A percentile compares a stretch with the other conserved stretches of the same genome.
phyloP scores from a whole-genome alignment of 345 rosid genomes.

The Odontarrhena argentea region DNA sequence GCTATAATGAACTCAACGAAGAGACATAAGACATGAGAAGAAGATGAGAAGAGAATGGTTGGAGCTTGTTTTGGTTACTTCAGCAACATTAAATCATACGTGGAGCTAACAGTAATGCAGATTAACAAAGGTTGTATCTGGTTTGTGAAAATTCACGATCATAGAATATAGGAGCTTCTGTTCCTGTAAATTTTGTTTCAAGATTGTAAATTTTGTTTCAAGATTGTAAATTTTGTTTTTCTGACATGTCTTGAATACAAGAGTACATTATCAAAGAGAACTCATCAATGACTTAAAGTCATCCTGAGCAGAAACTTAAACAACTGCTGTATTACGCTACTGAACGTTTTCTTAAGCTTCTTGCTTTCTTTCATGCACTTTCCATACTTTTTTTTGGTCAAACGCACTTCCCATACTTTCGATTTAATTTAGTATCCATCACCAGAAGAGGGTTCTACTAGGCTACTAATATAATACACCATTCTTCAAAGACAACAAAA shows the following conservation, averaged over 20 bases:
- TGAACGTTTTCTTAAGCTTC: slow-evolving; percentile 21
- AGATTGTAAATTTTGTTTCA: slow-evolving; percentile 30
- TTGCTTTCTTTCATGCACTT: slow-evolving; percentile 15
- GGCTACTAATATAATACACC: slow-evolving; percentile 8
- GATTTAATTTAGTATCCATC: background rate
- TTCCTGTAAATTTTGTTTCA: slow-evolving; percentile 31
- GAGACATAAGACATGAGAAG: slow-evolving; percentile 60
- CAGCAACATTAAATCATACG: slow-evolving; percentile 21
- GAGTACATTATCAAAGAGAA: background rate
- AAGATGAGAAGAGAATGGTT: slow-evolving; percentile 1
- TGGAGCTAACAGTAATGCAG: slow-evolving; percentile 31
- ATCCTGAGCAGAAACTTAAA: no score
- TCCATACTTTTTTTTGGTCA: slow-evolving; percentile 20
- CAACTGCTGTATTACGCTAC: background rate
- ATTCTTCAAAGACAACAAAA: slow-evolving; percentile 15
- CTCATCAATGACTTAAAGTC: no score
- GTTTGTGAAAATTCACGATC: slow-evolving; percentile 28
- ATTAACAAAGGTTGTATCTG: slow-evolving; percentile 26
- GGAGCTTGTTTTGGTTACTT: slow-evolving; percentile 29
- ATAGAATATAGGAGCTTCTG: slow-evolving; percentile 26
- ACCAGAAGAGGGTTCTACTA: slow-evolving; percentile 11
- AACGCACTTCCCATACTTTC: slow-evolving; percentile 17
- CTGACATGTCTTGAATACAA: slow-evolving; percentile 15
- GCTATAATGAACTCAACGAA: slow-evolving; percentile 50
- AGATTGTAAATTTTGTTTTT: slow-evolving; percentile 26